A percentile compares a stretch with the other conserved stretches of the same genome.
These are phyloP conservation scores for Phaeosphaeria sp. DNA, from an alignment of 2,329 filamentous ascomycete genomes.

Conservation along the genomic window DNA sequence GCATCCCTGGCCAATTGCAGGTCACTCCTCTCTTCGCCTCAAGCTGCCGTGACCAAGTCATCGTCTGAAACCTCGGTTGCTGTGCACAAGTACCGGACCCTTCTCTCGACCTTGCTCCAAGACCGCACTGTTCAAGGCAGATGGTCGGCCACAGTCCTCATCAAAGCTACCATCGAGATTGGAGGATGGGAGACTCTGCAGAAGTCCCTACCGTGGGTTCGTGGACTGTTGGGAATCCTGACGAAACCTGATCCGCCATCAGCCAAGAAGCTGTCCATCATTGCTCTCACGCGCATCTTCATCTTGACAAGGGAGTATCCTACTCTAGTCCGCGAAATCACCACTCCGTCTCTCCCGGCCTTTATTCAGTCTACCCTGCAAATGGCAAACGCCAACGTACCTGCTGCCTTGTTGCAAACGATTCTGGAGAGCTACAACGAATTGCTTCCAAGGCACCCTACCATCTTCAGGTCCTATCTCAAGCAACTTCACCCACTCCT, in stretches of 20 bases:
- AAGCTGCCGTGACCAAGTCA: constrained; percentile 63
- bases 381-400: constrained; percentile 50
- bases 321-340: constrained; percentile 84
- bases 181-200: constrained; percentile 84
- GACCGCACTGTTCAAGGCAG: constrained; percentile 76
- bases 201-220: constrained; percentile 76
- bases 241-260: constrained; percentile 79
- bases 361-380: constrained; percentile 78
- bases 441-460: constrained; percentile 80
- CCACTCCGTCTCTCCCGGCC: constrained; percentile 77
- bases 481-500: constrained; percentile 70
- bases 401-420: constrained; percentile 63
- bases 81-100: constrained; percentile 81
- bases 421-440: constrained; percentile 74
- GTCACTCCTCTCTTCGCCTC: constrained; percentile 67
- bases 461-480: constrained; percentile 79
- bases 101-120: constrained; percentile 77
- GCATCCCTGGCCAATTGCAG: constrained; percentile 61
- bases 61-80: constrained; percentile 72
- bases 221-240: constrained; percentile 75
- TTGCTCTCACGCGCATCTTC: constrained; percentile 84
- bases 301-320: constrained; percentile 80
- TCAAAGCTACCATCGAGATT: constrained; percentile 81
- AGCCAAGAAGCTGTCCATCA: constrained; percentile 77
- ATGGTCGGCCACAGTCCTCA: constrained; percentile 77